Percentiles rank a stretch among this genome's conserved stretches.
These are phyloP conservation scores for Gossypium schwendimanii DNA, from an alignment of 441 rosid species.

Conservation along the genomic window DNA sequence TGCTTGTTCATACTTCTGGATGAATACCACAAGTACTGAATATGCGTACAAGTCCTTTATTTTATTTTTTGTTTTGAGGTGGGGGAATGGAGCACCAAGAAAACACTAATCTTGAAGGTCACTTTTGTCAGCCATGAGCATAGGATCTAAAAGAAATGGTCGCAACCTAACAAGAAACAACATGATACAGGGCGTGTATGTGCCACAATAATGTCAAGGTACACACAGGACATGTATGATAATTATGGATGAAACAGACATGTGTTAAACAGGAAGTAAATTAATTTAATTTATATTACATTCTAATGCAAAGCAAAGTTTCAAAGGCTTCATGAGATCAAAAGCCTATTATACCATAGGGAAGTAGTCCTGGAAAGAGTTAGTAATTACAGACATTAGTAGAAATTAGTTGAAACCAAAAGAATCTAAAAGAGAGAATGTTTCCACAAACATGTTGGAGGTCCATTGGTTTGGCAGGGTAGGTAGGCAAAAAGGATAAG, in stretches of 20 bases:
- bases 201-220: neutral
- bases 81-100: neutral
- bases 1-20: neutral
- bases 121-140: neutral
- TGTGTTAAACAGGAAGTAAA: neutral
- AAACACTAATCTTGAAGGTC: neutral
- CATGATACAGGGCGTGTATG: neutral
- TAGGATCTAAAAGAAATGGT: neutral
- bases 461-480: neutral
- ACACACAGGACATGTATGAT: neutral
- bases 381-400: neutral
- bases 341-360: neutral
- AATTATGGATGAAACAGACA: neutral
- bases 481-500: neutral
- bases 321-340: neutral
- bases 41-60: neutral
- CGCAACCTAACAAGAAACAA: neutral
- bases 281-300: neutral
- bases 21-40: neutral
- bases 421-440: neutral
- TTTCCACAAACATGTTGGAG: neutral
- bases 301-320: neutral
- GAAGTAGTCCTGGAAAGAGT: neutral
- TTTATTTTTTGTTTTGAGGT: neutral
- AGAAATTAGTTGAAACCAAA: neutral